Conservation (phyloP, 805 yeast genomes). For the Kodamaea leandrae region DNA sequence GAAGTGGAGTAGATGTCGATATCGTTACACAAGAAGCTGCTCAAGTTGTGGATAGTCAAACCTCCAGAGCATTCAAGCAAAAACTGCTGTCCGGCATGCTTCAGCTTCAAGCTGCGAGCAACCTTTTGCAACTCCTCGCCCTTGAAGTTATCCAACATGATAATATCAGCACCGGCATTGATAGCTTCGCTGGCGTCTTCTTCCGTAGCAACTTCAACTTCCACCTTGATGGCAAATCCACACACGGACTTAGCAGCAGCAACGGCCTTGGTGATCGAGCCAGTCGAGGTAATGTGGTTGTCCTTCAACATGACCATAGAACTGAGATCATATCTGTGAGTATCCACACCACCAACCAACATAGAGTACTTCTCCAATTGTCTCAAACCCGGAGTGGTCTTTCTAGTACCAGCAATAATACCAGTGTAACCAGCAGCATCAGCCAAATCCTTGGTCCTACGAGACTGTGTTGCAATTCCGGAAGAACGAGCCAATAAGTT, state of each 20-base stretch:
- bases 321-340: constrained; percentile 87
- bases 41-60: constrained; percentile 64
- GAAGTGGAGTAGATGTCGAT: constrained; percentile 91
- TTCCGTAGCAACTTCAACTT: constrained; percentile 86
- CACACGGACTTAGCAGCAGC: constrained; percentile 70
- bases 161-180: constrained; percentile 90
- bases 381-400: constrained; percentile 95
- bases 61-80: constrained; percentile 93
- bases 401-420: constrained; percentile 90
- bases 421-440: constrained; percentile 71
- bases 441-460: constrained; percentile 57
- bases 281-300: constrained; percentile 90
- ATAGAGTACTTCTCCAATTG: constrained; percentile 87
- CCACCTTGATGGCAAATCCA: constrained; percentile 88
- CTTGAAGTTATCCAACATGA: constrained; percentile 87
- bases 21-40: constrained; percentile 64
- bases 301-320: constrained; percentile 97
- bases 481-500: constrained; percentile 79
- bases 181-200: constrained; percentile 91
- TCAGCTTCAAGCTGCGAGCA: constrained; percentile 58
- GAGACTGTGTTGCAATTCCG: constrained; percentile 81
- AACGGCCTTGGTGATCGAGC: constrained; percentile 86
- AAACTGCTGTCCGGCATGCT: constrained; percentile 53
- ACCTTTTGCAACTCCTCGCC: constrained; percentile 63
- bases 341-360: constrained; percentile 93